These are phyloP conservation scores for Plectosphaerella sp. DNA, from an alignment of 2,329 filamentous ascomycete genomes.

Conservation along the genomic window DNA sequence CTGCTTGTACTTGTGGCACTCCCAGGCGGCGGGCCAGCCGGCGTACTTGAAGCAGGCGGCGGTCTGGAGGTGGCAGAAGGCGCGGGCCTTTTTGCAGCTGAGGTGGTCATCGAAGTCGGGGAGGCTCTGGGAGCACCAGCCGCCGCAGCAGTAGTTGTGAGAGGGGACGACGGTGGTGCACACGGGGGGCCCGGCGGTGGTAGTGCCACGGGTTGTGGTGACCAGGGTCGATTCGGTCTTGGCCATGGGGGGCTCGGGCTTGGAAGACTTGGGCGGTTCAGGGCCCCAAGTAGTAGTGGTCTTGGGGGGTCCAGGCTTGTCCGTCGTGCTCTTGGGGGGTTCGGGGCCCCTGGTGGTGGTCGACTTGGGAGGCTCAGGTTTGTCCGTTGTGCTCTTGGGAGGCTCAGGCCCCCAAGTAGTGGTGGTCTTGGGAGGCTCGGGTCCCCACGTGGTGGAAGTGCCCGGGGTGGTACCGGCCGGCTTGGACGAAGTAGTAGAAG, in stretches of 20 bases:
- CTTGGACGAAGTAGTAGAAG: background rate
- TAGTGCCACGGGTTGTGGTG: slow-evolving; percentile 19
- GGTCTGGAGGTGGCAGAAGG: slow-evolving; percentile 41
- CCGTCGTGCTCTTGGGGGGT: background rate
- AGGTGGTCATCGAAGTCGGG: slow-evolving; percentile 40
- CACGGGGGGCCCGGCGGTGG: slow-evolving; percentile 31
- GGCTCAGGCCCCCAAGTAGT: background rate
- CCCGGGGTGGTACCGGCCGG: background rate
- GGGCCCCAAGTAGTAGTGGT: background rate
- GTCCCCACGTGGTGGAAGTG: background rate
- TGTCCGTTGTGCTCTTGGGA: slow-evolving; percentile 3
- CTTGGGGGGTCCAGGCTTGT: background rate
- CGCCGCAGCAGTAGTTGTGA: slow-evolving; percentile 51
- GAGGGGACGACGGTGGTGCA: slow-evolving; percentile 42
- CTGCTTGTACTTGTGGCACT: slow-evolving; percentile 44
- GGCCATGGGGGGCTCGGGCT: slow-evolving; percentile 6
- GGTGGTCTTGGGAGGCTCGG: slow-evolving; percentile 8
- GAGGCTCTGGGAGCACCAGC: slow-evolving; percentile 47
- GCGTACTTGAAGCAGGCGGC: slow-evolving; percentile 47
- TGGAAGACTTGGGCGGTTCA: background rate
- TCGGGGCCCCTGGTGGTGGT: background rate
- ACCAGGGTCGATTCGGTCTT: slow-evolving; percentile 14
- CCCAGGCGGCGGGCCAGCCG: slow-evolving; percentile 41
- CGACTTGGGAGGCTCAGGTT: slow-evolving; percentile 8
- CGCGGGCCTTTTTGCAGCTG: slow-evolving; percentile 36